A percentile compares a stretch with the other conserved stretches of the same genome.
phyloP scores from a whole-genome alignment of 345 rosid species.

The Euphorbia lathyris region DNA sequence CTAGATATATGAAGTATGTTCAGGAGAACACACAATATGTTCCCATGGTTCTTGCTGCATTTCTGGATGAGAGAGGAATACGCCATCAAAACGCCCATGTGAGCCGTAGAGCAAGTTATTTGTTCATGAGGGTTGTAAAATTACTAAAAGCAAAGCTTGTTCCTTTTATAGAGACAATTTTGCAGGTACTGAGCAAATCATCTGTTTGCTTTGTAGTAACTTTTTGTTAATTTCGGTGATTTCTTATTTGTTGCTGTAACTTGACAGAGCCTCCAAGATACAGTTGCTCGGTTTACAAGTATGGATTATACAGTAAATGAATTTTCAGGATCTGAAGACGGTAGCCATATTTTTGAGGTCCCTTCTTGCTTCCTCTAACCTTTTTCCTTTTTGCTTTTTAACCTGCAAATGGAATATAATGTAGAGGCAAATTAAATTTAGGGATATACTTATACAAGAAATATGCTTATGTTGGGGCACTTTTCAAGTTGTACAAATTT shows the following conservation, averaged over 20 bases:
- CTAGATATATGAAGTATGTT: slow-evolving; percentile 80
- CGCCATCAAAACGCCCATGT: slow-evolving; percentile 78
- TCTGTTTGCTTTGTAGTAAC: slow-evolving; percentile 2
- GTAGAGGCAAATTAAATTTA: not conserved
- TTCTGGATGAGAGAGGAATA: slow-evolving; percentile 95
- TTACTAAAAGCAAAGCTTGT: slow-evolving; percentile 80
- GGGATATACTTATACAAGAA: not conserved
- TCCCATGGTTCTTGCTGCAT: slow-evolving; percentile 71
- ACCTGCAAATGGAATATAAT: not conserved
- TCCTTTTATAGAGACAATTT: slow-evolving; percentile 75
- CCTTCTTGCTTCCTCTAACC: not conserved
- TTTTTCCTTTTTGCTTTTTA: not conserved
- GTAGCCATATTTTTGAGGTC: slow-evolving; percentile 92
- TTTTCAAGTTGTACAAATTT: not conserved
- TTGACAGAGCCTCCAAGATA: slow-evolving; percentile 79
- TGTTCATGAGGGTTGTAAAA: slow-evolving; percentile 89
- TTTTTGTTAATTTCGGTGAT: slow-evolving; percentile 9
- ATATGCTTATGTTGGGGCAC: not conserved
- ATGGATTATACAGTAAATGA: slow-evolving; percentile 45
- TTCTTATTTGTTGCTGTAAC: slow-evolving; percentile 14
- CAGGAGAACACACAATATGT: slow-evolving; percentile 65
- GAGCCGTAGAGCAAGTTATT: slow-evolving; percentile 82
- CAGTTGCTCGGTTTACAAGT: slow-evolving; percentile 58
- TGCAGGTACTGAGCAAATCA: slow-evolving; percentile 52
- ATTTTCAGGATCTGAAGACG: slow-evolving; percentile 72